Conservation (phyloP, 768 basidiomycete species). For the Serendipita sp. region DNA sequence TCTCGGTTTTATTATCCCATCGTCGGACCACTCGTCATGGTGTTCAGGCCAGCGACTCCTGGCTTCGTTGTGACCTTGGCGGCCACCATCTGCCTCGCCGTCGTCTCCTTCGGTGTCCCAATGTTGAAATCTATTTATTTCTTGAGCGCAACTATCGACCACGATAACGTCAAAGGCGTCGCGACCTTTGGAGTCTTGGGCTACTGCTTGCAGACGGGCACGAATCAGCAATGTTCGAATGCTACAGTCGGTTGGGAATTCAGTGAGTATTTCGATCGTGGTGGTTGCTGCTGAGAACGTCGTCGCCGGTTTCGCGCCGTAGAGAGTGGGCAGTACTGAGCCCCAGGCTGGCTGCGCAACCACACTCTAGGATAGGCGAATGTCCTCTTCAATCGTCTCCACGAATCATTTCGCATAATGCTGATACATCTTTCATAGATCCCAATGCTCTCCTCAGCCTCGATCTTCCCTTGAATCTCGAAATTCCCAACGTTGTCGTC, state of each 20-base stretch:
- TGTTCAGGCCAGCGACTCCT: conserved; percentile 68
- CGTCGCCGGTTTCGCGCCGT: neutral
- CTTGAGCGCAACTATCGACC: conserved; percentile 51
- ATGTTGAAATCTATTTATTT: conserved; percentile 80
- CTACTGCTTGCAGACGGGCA: conserved; percentile 50
- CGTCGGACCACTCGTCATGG: neutral
- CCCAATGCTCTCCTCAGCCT: conserved; percentile 68
- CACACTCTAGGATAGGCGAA: neutral
- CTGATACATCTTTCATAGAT: conserved; percentile 30
- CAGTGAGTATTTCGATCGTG: conserved; percentile 31
- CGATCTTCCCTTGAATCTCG: conserved; percentile 27
- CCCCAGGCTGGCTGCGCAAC: neutral
- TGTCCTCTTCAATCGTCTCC: neutral
- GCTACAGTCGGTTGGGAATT: conserved; percentile 78
- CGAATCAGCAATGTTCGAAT: conserved; percentile 50
- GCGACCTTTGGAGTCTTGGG: conserved; percentile 83
- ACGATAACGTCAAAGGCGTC: conserved; percentile 32
- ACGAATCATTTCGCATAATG: neutral
- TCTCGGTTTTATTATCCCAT: neutral
- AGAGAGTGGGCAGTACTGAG: neutral
- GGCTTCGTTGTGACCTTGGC: conserved; percentile 68
- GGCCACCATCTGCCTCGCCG: conserved; percentile 62
- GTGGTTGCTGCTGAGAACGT: neutral
- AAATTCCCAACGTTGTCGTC: conserved; percentile 68
- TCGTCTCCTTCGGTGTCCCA: conserved; percentile 85